These are phyloP conservation scores for Kurtzmaniella quercitrusa DNA, from an alignment of 1,139 yeast genomes.

Conservation along the genomic window DNA sequence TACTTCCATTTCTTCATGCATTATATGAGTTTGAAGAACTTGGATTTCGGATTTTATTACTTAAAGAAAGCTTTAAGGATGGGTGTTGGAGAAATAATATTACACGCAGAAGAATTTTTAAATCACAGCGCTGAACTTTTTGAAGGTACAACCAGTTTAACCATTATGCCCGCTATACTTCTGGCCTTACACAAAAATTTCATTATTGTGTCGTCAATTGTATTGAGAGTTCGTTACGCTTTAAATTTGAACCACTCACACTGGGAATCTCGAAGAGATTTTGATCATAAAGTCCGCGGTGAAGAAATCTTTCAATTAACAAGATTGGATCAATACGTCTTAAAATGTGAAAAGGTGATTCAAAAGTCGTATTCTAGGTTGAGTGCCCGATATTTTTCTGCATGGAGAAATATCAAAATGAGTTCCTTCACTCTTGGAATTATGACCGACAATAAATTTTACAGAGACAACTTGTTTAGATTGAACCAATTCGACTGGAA, in stretches of 20 bases:
- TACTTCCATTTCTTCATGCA: constrained; percentile 33
- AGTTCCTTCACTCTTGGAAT: constrained; percentile 22
- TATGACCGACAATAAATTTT: constrained; percentile 19
- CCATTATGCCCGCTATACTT: constrained; percentile 34
- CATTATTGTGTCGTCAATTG: constrained; percentile 20
- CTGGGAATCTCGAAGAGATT: background rate
- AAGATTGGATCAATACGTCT: constrained; percentile 12
- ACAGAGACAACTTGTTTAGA: constrained; percentile 12
- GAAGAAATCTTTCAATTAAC: constrained; percentile 7
- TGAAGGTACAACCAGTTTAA: constrained; percentile 25
- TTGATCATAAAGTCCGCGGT: background rate
- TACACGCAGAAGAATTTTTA: constrained; percentile 24
- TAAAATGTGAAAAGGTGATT: constrained; percentile 17
- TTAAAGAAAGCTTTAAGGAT: constrained; percentile 24
- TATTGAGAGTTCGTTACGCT: constrained; percentile 16
- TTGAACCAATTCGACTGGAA: constrained; percentile 9
- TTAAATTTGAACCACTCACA: constrained; percentile 3
- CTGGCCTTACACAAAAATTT: constrained; percentile 28
- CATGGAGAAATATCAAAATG: constrained; percentile 26
- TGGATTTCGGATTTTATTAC: constrained; percentile 24
- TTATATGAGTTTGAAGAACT: constrained; percentile 26
- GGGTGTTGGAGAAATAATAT: constrained; percentile 26
- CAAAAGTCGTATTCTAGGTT: constrained; percentile 15
- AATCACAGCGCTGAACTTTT: constrained; percentile 17
- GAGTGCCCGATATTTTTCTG: constrained; percentile 31